These are phyloP conservation scores for Gossypium mustelinum DNA, from an alignment of 345 rosid genomes.

Conservation along the genomic window DNA sequence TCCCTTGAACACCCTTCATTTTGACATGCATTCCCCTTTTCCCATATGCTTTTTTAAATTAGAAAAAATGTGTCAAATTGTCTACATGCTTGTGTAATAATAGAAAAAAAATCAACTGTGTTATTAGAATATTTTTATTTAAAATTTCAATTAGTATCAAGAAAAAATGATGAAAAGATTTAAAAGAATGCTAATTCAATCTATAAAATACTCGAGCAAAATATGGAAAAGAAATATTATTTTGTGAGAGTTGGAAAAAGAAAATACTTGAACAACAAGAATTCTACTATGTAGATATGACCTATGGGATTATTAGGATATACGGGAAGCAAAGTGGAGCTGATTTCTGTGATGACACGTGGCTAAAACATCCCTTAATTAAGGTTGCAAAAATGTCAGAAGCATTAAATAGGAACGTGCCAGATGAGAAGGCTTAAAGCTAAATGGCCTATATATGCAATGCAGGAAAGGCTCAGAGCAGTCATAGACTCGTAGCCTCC, in stretches of 20 bases:
- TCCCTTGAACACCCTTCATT: neutral
- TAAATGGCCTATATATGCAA: neutral
- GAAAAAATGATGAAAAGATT: neutral
- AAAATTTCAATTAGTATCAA: neutral
- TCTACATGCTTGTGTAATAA: neutral
- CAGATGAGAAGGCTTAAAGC: neutral
- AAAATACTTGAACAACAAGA: too few relatives aligned
- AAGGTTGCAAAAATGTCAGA: constrained; percentile 12
- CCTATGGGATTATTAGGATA: neutral
- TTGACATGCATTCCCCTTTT: neutral
- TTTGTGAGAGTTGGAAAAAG: too few relatives aligned
- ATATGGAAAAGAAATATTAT: too few relatives aligned
- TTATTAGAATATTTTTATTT: too few relatives aligned
- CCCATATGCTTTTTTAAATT: too few relatives aligned
- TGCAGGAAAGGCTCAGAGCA: neutral
- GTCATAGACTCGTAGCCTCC: constrained; percentile 2
- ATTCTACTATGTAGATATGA: too few relatives aligned
- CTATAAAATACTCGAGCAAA: too few relatives aligned
- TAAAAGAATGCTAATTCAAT: too few relatives aligned
- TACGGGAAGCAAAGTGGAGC: neutral
- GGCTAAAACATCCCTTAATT: constrained; percentile 4
- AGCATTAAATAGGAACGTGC: constrained; percentile 20
- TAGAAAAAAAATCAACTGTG: neutral
- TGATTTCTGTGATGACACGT: neutral
- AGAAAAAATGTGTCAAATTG: too few relatives aligned